phyloP scores from a whole-genome alignment of 805 yeast genomes.

The Pichia membranifaciens region DNA sequence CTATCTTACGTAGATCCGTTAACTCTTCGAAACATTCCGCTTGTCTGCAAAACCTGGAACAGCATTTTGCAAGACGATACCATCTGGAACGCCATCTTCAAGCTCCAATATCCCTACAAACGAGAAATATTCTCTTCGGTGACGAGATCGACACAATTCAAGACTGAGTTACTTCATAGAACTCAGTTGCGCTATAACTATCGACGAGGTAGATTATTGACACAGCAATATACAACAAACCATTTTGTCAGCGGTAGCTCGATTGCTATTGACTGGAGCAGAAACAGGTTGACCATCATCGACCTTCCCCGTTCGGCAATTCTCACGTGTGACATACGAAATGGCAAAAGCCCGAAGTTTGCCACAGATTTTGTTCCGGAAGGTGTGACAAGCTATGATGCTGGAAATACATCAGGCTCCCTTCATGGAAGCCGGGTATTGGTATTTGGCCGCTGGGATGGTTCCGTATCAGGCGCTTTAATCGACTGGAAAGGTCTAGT shows the following conservation, averaged over 20 bases:
- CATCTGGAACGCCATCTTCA: conserved; percentile 45
- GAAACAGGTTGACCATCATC: conserved; percentile 9
- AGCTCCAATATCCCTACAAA: conserved; percentile 33
- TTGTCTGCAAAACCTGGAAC: conserved; percentile 47
- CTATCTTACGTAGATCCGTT: conserved; percentile 42
- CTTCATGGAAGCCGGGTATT: conserved; percentile 20
- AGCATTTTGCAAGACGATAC: conserved; percentile 37
- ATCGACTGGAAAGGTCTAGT: conserved; percentile 19
- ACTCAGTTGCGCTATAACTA: conserved; percentile 22
- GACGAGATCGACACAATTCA: conserved; percentile 41
- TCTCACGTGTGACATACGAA: conserved; percentile 11
- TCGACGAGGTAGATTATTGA: conserved; percentile 8
- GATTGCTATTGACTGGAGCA: conserved; percentile 11
- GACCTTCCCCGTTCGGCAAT: conserved; percentile 11
- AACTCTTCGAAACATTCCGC: conserved; percentile 35
- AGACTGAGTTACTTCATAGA: conserved; percentile 40
- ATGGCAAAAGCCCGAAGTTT: conserved; percentile 12
- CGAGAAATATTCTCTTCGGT: conserved; percentile 36
- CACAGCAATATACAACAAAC: conserved; percentile 6
- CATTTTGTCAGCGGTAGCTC: conserved; percentile 6
- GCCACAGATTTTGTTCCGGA: conserved; percentile 25
- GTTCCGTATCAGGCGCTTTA: conserved; percentile 25
- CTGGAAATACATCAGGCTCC: conserved; percentile 11
- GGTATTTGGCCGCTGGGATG: conserved; percentile 32
- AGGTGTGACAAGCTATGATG: conserved; percentile 27